phyloP scores from a whole-genome alignment of 2,329 filamentous ascomycete species.

The Davidsoniella australis region DNA sequence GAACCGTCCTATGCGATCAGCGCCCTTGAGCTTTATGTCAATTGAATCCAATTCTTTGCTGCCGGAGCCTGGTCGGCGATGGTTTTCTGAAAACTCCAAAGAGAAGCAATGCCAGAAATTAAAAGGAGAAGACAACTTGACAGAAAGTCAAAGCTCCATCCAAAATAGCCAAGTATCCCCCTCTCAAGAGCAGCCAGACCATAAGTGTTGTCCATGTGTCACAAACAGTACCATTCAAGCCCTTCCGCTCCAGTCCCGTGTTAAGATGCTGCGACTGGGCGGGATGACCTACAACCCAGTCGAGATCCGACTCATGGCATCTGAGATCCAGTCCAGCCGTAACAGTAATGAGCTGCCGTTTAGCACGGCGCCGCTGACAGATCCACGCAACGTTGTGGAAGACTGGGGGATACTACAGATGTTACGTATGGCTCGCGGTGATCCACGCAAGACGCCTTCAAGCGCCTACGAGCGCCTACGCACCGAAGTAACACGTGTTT shows the following conservation, averaged over 20 bases:
- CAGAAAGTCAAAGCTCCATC: no score
- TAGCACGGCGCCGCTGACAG: conserved; percentile 17
- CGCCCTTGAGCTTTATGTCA: no score
- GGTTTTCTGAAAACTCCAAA: no score
- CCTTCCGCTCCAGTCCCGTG: neutral
- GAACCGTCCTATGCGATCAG: no score
- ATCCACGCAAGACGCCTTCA: conserved; percentile 11
- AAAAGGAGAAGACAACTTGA: no score
- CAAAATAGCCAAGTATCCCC: no score
- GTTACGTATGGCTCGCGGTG: conserved; percentile 18
- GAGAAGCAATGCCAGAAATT: no score
- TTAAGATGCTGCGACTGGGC: neutral
- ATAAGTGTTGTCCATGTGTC: no score
- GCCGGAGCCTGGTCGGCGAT: no score
- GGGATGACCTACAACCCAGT: conserved; percentile 10
- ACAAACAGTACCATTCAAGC: no score
- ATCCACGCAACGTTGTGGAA: conserved; percentile 17
- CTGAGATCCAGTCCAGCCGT: conserved; percentile 19
- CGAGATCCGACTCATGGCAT: conserved; percentile 20
- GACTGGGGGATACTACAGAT: conserved; percentile 19
- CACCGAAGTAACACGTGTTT: conserved; percentile 20
- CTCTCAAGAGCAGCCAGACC: no score
- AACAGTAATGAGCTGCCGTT: conserved; percentile 19
- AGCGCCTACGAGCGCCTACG: conserved; percentile 16
- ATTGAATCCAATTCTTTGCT: no score